Conservation (phyloP, 2,329 filamentous ascomycete species). For the Penicillium freii region DNA sequence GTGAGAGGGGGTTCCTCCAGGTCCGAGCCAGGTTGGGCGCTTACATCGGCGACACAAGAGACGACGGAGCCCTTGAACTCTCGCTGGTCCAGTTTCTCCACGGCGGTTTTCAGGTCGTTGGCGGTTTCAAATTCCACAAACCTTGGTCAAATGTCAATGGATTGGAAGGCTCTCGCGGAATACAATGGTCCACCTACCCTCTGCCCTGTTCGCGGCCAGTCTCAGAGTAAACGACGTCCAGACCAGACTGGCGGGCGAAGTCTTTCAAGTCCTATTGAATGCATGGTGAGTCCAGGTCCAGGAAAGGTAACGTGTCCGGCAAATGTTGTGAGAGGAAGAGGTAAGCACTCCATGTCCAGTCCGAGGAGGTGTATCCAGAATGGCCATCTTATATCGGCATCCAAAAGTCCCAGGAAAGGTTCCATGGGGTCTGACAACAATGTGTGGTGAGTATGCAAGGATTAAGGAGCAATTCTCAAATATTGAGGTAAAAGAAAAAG, state of each 20-base stretch:
- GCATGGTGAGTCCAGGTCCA: slow-evolving; percentile 73
- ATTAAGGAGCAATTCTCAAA: neutral
- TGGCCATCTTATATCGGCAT: slow-evolving; percentile 14
- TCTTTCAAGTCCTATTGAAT: slow-evolving; percentile 98
- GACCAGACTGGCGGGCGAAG: slow-evolving; percentile 92
- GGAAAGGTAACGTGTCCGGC: slow-evolving; percentile 33
- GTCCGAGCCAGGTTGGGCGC: slow-evolving; percentile 33
- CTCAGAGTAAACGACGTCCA: slow-evolving; percentile 98
- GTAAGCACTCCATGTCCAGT: slow-evolving; percentile 20
- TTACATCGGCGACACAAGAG: slow-evolving; percentile 82
- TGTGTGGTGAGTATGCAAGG: neutral
- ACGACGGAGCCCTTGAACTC: slow-evolving; percentile 92
- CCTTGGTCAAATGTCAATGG: slow-evolving; percentile 50
- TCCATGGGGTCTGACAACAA: neutral
- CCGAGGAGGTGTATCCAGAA: slow-evolving; percentile 20
- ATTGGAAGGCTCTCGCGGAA: slow-evolving; percentile 17
- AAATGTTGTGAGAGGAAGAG: slow-evolving; percentile 5
- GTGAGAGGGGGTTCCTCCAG: slow-evolving; percentile 27
- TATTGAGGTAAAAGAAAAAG: neutral
- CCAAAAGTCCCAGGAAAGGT: slow-evolving; percentile 3
- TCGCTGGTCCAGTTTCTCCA: slow-evolving; percentile 88
- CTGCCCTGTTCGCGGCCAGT: slow-evolving; percentile 88
- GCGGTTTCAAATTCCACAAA: slow-evolving; percentile 98
- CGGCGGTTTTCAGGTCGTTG: slow-evolving; percentile 81
- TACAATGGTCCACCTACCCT: slow-evolving; percentile 63